Evolutionary conservation across 371 early-diverging fungal species (phyloP), one percentile per base, ranked within the genome.

Genomic region (Lichtheimia ornata): DNA sequence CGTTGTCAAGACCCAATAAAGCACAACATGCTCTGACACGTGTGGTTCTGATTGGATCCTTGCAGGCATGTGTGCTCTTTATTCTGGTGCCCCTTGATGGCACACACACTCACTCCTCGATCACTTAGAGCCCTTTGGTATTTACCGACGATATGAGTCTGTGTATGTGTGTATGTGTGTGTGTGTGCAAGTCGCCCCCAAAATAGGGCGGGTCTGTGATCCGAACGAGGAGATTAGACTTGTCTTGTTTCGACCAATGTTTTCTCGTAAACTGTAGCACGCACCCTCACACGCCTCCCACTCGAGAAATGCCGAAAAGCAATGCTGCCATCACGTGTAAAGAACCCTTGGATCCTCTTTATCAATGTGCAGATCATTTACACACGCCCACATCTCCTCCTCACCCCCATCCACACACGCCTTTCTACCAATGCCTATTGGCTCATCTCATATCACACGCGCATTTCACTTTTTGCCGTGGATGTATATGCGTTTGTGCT

Each of bases 1-100:
- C 35, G 35, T 35, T 35, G 35, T 35, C 35, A 35, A 35, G 6
- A 35, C 14, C 63, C 63, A 63, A 63, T 63, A 58, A 52, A 15
- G 35, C 20, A 22, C 51, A 22, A 15, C 44, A 28, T 45, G 45
- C 28, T 40, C 18, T 58, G 44, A 28, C 63, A 63, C 63, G 63
- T 63, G 63, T 58, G 52, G 28, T 41, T 56, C 61, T 61, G 61
- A 61, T 61, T 61, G 61, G 61, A 61, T 25, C 25, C 13, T 17
- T 58, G 45, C 30, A 9, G 35, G 35, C 35, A 35, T 35, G 35
- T 35, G 35, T 35, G 35, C 11, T 35, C 35, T 35, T 35, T 35
- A 35, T 9, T 35, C 35, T 35, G 35, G 35, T 9, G 11, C 35
- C 35, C 35, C 35, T 35, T 17, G 50, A 35, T 35, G 5, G 50